Evolutionary conservation across 2,329 filamentous ascomycete species (phyloP).

Genomic region (Diaporthe vaccinii): DNA sequence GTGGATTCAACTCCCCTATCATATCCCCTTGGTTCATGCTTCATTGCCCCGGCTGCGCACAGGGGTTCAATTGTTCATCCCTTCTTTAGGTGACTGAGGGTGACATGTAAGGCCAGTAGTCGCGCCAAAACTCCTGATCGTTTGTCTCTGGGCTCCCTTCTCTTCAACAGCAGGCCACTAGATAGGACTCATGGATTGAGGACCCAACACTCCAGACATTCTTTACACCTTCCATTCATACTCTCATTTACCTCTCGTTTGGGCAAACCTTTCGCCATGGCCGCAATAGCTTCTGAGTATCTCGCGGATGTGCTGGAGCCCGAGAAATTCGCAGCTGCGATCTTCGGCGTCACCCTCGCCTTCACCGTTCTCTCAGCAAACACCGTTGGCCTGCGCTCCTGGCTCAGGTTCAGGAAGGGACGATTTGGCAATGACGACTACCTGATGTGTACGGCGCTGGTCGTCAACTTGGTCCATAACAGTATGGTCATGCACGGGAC

Average conservation of each 20-base stretch:
- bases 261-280: constrained; percentile 28
- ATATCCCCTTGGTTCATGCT: constrained; percentile 25
- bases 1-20: constrained; percentile 26
- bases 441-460: constrained; percentile 40
- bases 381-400: constrained; percentile 33
- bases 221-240: constrained; percentile 3
- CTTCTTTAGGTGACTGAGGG: constrained; percentile 16
- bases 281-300: constrained; percentile 39
- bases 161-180: constrained; percentile 26
- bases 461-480: constrained; percentile 40
- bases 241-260: constrained; percentile 9
- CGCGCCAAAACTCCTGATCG: neutral
- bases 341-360: constrained; percentile 40
- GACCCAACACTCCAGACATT: constrained; percentile 15
- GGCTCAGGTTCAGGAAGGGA: constrained; percentile 26
- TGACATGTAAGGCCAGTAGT: neutral
- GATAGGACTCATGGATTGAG: constrained; percentile 16
- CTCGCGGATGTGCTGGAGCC: constrained; percentile 39
- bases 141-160: neutral
- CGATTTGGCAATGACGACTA: constrained; percentile 39
- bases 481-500: constrained; percentile 40
- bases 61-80: constrained; percentile 15
- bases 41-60: neutral
- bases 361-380: constrained; percentile 39
- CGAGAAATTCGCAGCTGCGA: constrained; percentile 39